These are phyloP conservation scores for Omphalea diandra DNA, from an alignment of 441 rosid genomes.

Conservation along the genomic window DNA sequence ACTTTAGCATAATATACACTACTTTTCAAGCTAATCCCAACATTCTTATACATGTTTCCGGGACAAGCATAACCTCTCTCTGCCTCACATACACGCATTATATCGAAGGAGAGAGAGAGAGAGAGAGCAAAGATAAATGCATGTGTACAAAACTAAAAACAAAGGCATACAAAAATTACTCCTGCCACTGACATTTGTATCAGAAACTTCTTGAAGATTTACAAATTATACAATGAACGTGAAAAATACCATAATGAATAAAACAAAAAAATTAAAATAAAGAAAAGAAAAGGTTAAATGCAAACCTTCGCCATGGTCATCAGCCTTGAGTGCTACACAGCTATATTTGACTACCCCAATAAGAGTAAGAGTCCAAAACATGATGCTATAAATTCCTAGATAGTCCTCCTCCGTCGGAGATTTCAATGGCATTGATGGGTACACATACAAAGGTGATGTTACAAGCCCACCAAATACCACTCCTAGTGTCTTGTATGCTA, in stretches of 20 bases:
- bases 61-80: no score
- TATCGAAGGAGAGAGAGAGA: no score
- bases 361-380: slow-evolving; percentile 77
- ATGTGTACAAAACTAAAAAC: background rate
- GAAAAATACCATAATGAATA: background rate
- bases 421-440: slow-evolving; percentile 60
- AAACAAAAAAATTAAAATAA: background rate
- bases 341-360: slow-evolving; percentile 59
- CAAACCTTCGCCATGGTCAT: slow-evolving; percentile 72
- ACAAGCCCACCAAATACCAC: slow-evolving; percentile 73
- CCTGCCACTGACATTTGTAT: background rate
- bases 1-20: no score
- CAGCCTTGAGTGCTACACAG: slow-evolving; percentile 53
- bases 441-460: slow-evolving; percentile 63
- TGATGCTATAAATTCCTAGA: slow-evolving; percentile 57
- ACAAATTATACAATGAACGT: background rate
- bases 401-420: slow-evolving; percentile 67
- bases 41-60: no score
- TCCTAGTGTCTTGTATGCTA: slow-evolving; percentile 64
- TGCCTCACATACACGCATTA: no score
- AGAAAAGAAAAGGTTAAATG: background rate
- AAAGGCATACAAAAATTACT: background rate
- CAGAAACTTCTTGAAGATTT: background rate
- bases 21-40: no score
- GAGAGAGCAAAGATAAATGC: background rate